Evolutionary conservation across 1,284 basidiomycete genomes (phyloP).

Genomic region (Cutaneotrichosporon spelunceum): DNA sequence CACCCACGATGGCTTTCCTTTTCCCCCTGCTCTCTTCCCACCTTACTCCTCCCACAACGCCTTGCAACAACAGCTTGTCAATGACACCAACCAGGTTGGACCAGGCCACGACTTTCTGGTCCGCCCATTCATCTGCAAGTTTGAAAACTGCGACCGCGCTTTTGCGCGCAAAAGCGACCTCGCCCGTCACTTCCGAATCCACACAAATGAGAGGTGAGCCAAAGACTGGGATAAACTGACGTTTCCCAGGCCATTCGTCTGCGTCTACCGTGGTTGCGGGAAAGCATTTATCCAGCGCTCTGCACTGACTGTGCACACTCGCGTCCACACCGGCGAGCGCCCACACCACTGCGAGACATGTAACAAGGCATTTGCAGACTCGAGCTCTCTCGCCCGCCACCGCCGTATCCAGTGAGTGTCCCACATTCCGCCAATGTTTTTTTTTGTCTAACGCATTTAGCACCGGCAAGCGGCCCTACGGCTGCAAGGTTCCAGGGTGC

Average conservation of each 20-base stretch:
- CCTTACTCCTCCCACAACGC: neutral
- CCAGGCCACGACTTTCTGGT: slow-evolving; percentile 35
- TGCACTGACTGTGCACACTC: slow-evolving; percentile 51
- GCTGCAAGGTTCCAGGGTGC: slow-evolving; percentile 37
- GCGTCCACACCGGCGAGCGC: slow-evolving; percentile 57
- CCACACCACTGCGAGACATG: slow-evolving; percentile 58
- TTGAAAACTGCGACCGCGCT: slow-evolving; percentile 51
- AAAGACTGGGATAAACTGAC: neutral
- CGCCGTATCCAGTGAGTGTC: slow-evolving; percentile 56
- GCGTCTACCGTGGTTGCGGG: slow-evolving; percentile 41
- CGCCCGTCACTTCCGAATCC: slow-evolving; percentile 54
- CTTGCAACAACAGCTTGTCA: slow-evolving; percentile 39
- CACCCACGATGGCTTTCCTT: neutral
- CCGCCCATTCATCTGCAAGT: slow-evolving; percentile 50
- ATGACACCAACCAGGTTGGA: slow-evolving; percentile 45
- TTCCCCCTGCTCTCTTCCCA: neutral
- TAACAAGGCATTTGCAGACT: slow-evolving; percentile 58
- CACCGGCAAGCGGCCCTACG: slow-evolving; percentile 45
- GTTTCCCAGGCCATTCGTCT: slow-evolving; percentile 48
- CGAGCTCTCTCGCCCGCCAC: slow-evolving; percentile 58
- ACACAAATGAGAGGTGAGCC: slow-evolving; percentile 50
- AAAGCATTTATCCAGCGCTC: slow-evolving; percentile 53
- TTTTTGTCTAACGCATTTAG: slow-evolving; percentile 31
- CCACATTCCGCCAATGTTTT: slow-evolving; percentile 21
- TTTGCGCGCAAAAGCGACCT: slow-evolving; percentile 56